Evolutionary conservation across 2,329 filamentous ascomycete species (phyloP), one percentile per base, ranked within the genome.

Genomic region (Claviceps purpurea): DNA sequence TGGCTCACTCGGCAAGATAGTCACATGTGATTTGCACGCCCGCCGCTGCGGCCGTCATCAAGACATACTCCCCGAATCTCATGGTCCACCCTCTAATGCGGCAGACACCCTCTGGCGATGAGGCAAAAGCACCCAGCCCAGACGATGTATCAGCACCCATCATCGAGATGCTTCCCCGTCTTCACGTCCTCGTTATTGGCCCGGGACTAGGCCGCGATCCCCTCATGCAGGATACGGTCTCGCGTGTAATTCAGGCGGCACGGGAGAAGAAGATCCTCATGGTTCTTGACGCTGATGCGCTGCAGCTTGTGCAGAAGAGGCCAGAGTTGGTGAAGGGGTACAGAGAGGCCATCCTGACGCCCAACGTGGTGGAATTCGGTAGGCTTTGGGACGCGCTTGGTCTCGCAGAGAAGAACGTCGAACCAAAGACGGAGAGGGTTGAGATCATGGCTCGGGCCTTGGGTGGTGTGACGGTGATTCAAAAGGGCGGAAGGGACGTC

Each of bases 61-160:
- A 98, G 73, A 88, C 89, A 4, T 98, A 97, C 73, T 96, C 90
- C 20, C 93, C 93, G 2, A 96, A 97, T 66, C 76, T 98, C 30
- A 98, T 98, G 91, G 93, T 98, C 11, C 93, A 97, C 68, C 93
- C 93, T 1, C 79, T 96, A 59, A 91, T 98, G 81, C 86, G 89
- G 34, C 88, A 93, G 68, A 79, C 81, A 46, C 63, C 68, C 11
- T 53, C 64, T 2, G 49, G 39, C 37, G 69, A 74, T 51, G 58
- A 56, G 50, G 58, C 56, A 54, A 1, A 78, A 84, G 52, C 72
- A 73, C 13, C 51, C 16, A 75, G 80, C 58, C 76, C 85, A 1
- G 73, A 72, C 13, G 64, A 72, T 51, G 76, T 95, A 47, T 80
- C 87, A 8, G 68, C 76, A 24, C 72, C 78, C 50, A 85, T 97